Evolutionary conservation across 495 filamentous ascomycete genomes (phyloP), one percentile per base, ranked within the genome.

Genomic region (Xylaria cubensis): DNA sequence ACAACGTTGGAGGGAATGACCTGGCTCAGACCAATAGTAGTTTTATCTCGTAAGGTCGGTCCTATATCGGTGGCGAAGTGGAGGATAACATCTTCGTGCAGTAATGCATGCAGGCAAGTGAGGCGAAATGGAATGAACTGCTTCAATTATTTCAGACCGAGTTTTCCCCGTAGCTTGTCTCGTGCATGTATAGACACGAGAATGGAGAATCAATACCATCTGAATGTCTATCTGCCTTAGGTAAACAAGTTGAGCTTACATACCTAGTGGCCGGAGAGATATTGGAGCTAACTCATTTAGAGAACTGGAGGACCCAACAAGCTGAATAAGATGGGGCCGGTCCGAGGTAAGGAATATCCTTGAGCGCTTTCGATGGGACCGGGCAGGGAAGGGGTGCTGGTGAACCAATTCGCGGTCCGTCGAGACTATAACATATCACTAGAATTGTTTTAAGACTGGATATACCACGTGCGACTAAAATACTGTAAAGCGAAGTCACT

Each of bases 51-150:
- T 39, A 64, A 64, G 36, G 61, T 44, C 61, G 61, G 61, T 42
- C 61, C 61, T 64, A 64, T 64, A 64, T 64, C 61, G 61, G 61
- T 42, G 61, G 39, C 39, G 61, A 64, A 64, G 61, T 64, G 61
- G 39, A 64, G 61, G 61, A 29, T 10, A 44, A 34, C 39, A 24
- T 26, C 39, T 44, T 26, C n/a, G 17, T 64, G 36, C 61, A 44
- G 36, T 26, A 64, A 64, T 44, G 39, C 61, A 64, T 64, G 61
- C 61, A 64, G 39, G 59, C n/a, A 42, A 1, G 59, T 26, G n/a
- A 42, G 36, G 36, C 61, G 39, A 61, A 1, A 44, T 17, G 21
- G 12, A 44, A 64, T 17, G n/a, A 24, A 44, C 61, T 29, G 39
- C n/a, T 64, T 26, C 36, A 44, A 29, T 19, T 39, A 44, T 44